These are phyloP conservation scores for Phaeomoniella chlamydospora DNA, from an alignment of 2,329 filamentous ascomycete species.

Conservation along the genomic window DNA sequence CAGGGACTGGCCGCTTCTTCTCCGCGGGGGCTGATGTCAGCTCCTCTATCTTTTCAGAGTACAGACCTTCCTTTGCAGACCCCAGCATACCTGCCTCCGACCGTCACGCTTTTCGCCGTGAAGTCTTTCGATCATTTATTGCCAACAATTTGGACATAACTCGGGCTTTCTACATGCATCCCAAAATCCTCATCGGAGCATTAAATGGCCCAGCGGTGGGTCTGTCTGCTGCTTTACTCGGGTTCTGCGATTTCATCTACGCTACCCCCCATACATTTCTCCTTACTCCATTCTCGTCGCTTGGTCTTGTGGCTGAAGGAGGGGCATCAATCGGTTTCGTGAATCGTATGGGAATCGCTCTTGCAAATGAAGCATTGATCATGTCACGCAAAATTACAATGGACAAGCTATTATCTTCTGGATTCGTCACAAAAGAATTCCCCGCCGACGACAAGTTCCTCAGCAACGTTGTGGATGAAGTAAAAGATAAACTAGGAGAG, in stretches of 20 bases:
- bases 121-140: slow-evolving; percentile 59
- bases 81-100: slow-evolving; percentile 22
- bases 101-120: slow-evolving; percentile 26
- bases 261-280: slow-evolving; percentile 67
- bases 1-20: slow-evolving; percentile 68
- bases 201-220: slow-evolving; percentile 88
- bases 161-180: slow-evolving; percentile 80
- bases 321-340: slow-evolving; percentile 68
- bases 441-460: slow-evolving; percentile 48
- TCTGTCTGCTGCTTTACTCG: slow-evolving; percentile 68
- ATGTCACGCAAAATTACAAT: slow-evolving; percentile 68
- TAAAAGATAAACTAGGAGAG: slow-evolving; percentile 63
- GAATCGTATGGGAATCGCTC: slow-evolving; percentile 60
- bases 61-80: slow-evolving; percentile 25
- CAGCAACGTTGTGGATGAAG: slow-evolving; percentile 57
- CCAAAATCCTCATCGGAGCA: slow-evolving; percentile 81
- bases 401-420: slow-evolving; percentile 58
- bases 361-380: slow-evolving; percentile 84
- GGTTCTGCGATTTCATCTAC: slow-evolving; percentile 88
- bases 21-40: slow-evolving; percentile 78
- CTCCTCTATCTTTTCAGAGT: slow-evolving; percentile 20
- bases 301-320: slow-evolving; percentile 84
- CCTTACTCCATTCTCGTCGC: slow-evolving; percentile 77
- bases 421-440: slow-evolving; percentile 80
- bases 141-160: slow-evolving; percentile 81